Conservation (phyloP, 2,329 filamentous ascomycete species). For the Fusarium equiseti region DNA sequence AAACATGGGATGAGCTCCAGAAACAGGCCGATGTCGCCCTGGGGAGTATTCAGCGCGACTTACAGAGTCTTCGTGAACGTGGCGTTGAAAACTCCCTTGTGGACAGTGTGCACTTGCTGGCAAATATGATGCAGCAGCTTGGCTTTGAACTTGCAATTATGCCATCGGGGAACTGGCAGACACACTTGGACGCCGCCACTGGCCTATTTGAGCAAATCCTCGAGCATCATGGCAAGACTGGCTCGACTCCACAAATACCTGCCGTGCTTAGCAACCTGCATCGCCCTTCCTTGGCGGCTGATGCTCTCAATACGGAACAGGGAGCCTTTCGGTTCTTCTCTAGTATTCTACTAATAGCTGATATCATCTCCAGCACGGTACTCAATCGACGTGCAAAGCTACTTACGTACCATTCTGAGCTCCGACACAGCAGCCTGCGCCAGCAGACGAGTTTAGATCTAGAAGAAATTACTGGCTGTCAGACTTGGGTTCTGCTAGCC, state of each 20-base stretch:
- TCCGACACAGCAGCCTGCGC: not conserved
- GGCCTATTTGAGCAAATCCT: not conserved
- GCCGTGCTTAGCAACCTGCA: accelerated
- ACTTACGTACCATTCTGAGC: not conserved
- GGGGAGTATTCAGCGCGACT: not conserved
- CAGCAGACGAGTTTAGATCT: not conserved
- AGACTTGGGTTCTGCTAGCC: not conserved
- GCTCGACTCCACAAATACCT: not conserved
- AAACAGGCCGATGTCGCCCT: not conserved
- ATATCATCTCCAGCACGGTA: not conserved
- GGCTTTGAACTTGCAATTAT: not conserved
- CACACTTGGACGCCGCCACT: not conserved
- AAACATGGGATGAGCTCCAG: not conserved
- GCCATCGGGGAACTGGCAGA: not conserved
- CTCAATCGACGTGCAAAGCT: not conserved
- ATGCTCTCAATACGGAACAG: not conserved
- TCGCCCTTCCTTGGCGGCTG: not conserved
- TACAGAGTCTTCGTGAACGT: not conserved
- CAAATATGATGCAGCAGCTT: not conserved
- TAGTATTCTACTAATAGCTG: not conserved
- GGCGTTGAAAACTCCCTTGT: not conserved
- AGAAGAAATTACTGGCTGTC: not conserved
- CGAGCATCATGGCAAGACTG: not conserved
- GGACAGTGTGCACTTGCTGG: not conserved
- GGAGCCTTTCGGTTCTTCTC: not conserved